A percentile compares a stretch with the other conserved stretches of the same genome.
Conservation (phyloP, 371 early-diverging fungal species). For the Rhizomucor miehei region DNA sequence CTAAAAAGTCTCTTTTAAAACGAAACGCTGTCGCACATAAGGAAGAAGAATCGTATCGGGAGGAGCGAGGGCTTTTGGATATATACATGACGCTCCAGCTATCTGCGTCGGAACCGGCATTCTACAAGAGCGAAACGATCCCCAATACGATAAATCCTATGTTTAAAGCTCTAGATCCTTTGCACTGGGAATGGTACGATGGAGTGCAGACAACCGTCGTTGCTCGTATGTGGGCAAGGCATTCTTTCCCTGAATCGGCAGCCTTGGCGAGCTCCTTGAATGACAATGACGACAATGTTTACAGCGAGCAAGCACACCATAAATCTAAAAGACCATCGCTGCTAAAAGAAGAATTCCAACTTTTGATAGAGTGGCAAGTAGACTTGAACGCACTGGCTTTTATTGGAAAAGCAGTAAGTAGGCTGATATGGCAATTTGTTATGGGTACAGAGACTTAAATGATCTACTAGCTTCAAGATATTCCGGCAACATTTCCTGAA, state of each 20-base stretch:
- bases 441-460: neutral
- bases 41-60: neutral
- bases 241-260: constrained; percentile 42
- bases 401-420: constrained; percentile 44
- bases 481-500: constrained; percentile 42
- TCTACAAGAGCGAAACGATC: constrained; percentile 42
- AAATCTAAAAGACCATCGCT: neutral
- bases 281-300: neutral
- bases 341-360: constrained; percentile 22
- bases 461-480: constrained; percentile 26
- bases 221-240: constrained; percentile 46
- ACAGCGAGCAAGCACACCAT: neutral
- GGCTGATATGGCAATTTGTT: neutral
- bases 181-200: constrained; percentile 30
- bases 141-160: constrained; percentile 42
- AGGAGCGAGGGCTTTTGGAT: constrained; percentile 27
- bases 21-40: neutral
- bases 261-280: neutral
- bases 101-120: constrained; percentile 14
- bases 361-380: constrained; percentile 50
- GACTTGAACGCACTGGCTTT: constrained; percentile 46
- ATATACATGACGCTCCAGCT: constrained; percentile 28
- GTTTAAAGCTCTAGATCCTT: constrained; percentile 28
- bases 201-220: constrained; percentile 29
- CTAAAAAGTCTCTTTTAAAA: neutral